A percentile compares a stretch with the other conserved stretches of the same genome.
These are phyloP conservation scores for Umbelopsis vinacea DNA, from an alignment of 192 early-diverging fungal genomes.

Conservation along the genomic window DNA sequence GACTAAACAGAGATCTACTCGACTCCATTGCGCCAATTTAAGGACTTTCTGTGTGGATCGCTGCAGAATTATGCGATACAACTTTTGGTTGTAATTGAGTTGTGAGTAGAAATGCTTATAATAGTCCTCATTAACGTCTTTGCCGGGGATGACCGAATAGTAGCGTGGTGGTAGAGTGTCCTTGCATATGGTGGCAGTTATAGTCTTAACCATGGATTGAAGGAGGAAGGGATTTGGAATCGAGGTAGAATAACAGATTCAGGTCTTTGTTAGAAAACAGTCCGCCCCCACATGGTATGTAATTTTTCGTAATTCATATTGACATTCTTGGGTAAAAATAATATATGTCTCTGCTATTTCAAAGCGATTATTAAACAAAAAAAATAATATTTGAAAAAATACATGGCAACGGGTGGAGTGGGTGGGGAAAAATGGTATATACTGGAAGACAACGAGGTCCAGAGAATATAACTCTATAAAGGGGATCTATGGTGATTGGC, in stretches of 20 bases:
- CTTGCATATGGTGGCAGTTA: not conserved
- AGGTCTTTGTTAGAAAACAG: too few relatives aligned
- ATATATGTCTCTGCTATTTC: too few relatives aligned
- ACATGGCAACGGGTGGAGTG: too few relatives aligned
- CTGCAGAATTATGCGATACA: not conserved
- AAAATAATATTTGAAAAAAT: too few relatives aligned
- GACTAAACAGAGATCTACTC: conserved; percentile 35
- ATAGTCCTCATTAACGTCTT: conserved; percentile 2
- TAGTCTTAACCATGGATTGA: conserved; percentile 5
- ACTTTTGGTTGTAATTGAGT: conserved; percentile 3
- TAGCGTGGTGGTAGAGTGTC: not conserved
- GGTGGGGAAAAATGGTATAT: too few relatives aligned
- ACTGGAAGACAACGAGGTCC: too few relatives aligned
- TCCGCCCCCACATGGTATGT: too few relatives aligned
- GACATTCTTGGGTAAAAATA: too few relatives aligned
- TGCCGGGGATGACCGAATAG: not conserved
- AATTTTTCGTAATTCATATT: too few relatives aligned
- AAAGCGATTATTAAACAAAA: too few relatives aligned
- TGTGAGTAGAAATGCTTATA: not conserved
- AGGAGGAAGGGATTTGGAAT: not conserved
- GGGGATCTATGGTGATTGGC: not conserved
- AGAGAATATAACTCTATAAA: too few relatives aligned
- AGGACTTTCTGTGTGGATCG: not conserved
- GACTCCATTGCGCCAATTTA: conserved; percentile 31
- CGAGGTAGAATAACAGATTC: too few relatives aligned